These are phyloP conservation scores for Toxicodendron radicans DNA, from an alignment of 345 rosid species.

Conservation along the genomic window DNA sequence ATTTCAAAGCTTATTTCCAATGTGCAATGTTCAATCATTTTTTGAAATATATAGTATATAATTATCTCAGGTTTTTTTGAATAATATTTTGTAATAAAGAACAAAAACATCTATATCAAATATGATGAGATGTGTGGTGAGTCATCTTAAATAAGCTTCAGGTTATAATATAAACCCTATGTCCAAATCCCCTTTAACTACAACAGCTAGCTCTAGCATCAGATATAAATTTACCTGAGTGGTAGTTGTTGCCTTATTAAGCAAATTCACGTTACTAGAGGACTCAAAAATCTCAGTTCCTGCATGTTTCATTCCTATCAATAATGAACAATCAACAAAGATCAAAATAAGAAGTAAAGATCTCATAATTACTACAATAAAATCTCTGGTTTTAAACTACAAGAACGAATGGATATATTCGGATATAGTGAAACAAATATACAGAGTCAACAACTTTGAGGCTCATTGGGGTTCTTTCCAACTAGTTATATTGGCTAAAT, in stretches of 20 bases:
- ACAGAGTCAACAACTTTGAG: not conserved
- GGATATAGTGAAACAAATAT: not conserved
- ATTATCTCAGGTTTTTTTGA: too few species aligned
- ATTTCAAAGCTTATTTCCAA: too few species aligned
- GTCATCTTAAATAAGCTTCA: too few species aligned
- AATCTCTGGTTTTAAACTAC: not conserved
- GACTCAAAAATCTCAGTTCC: constrained; percentile 24
- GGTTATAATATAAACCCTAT: too few species aligned
- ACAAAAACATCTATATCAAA: too few species aligned
- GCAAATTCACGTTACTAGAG: constrained; percentile 21
- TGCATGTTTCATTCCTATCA: constrained; percentile 35
- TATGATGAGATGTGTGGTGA: too few species aligned
- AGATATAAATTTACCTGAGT: constrained; percentile 23
- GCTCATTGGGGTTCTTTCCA: not conserved
- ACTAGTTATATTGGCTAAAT: not conserved
- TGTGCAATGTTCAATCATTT: too few species aligned
- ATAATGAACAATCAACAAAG: not conserved
- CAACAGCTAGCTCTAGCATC: not conserved
- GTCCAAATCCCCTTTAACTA: not conserved
- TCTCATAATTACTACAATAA: not conserved
- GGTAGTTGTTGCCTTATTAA: constrained; percentile 22
- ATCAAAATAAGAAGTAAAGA: not conserved
- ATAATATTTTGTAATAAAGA: too few species aligned
- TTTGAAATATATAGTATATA: too few species aligned
- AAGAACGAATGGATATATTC: not conserved